These are phyloP conservation scores for Aschersonia sp. DNA, from an alignment of 2,329 filamentous ascomycete genomes.

Conservation along the genomic window DNA sequence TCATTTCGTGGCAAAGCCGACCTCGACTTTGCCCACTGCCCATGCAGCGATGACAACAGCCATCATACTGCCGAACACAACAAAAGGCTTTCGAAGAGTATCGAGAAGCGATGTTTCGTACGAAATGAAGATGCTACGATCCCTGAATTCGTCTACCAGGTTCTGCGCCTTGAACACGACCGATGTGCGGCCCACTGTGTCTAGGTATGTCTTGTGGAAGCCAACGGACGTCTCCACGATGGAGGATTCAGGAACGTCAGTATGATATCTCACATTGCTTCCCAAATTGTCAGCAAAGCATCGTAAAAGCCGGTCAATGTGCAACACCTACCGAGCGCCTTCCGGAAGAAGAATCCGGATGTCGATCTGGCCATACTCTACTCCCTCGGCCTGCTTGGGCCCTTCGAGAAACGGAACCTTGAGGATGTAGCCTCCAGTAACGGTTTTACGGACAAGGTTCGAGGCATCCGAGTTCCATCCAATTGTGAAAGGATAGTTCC, in stretches of 20 bases:
- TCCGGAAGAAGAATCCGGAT: constrained; percentile 81
- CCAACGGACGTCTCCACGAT: constrained; percentile 44
- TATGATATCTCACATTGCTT: constrained; percentile 68
- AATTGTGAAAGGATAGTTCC: constrained; percentile 95
- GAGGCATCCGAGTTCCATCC: constrained; percentile 87
- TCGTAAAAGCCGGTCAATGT: background rate
- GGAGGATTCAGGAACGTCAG: constrained; percentile 50
- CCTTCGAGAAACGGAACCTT: constrained; percentile 91
- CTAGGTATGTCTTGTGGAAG: constrained; percentile 80
- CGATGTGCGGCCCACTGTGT: constrained; percentile 77
- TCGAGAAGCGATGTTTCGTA: constrained; percentile 73
- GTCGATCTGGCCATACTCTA: constrained; percentile 71
- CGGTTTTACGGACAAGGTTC: constrained; percentile 55
- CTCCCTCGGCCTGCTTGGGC: constrained; percentile 69
- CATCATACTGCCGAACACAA: constrained; percentile 61
- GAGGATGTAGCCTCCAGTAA: constrained; percentile 62
- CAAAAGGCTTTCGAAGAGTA: constrained; percentile 71
- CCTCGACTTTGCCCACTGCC: constrained; percentile 63
- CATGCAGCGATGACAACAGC: constrained; percentile 63
- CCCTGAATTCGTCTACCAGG: constrained; percentile 78
- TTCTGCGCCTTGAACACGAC: constrained; percentile 72
- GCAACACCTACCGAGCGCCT: constrained; percentile 58
- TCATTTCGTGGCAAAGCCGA: constrained; percentile 51
- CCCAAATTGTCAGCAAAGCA: constrained; percentile 19
- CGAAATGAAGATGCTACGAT: constrained; percentile 68